Evolutionary conservation across 2,329 filamentous ascomycete genomes (phyloP), one percentile per base, ranked within the genome.

Genomic region (Podosphaera fusca): DNA sequence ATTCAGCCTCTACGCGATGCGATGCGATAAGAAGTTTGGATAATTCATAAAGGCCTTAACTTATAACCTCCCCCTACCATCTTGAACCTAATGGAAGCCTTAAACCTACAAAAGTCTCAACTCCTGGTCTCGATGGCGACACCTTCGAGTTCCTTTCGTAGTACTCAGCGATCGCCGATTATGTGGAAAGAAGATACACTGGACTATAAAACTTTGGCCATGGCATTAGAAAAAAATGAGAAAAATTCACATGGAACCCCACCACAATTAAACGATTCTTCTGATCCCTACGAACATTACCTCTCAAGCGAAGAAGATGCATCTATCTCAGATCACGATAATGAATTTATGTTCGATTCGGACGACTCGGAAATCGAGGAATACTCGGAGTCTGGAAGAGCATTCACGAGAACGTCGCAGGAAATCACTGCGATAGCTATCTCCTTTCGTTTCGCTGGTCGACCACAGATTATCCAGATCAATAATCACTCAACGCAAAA

Each of bases 231-330:
- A 10, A 59, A 62, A 9, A 58, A 60, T 7, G 59, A 61, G 14
- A 59, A 53, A 4, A 38, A 47, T 8, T 59, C 60, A 7, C 49
- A 60, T n/a, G 53, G 2, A n/a, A 21, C 21, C 21, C 21, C 34
- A 35, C 8, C 34, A 10, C 8, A 9, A 21, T 38, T 63, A 14
- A 52, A 63, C 34, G 58, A 61, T 55, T 54, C 61, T 55, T 54
- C 61, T 14, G 63, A 68, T 60, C 75, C 78, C 4, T 78, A 81
- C 65, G 75, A 80, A 58, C 64, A 78, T 58, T 83, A 83, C 66
- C 74, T 83, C 33, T 82, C 79, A 1, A 81, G 78, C 0, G 80
- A 83, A 61, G 80, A 83, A 65, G 80, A 82, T 60, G 78, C 74
- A 35, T 82, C 79, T 1, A 79, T 79, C 1, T 78, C 76, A 51